Evolutionary conservation across 176 grass and related monocot species (phyloP).

Genomic region (Oryza punctata): DNA sequence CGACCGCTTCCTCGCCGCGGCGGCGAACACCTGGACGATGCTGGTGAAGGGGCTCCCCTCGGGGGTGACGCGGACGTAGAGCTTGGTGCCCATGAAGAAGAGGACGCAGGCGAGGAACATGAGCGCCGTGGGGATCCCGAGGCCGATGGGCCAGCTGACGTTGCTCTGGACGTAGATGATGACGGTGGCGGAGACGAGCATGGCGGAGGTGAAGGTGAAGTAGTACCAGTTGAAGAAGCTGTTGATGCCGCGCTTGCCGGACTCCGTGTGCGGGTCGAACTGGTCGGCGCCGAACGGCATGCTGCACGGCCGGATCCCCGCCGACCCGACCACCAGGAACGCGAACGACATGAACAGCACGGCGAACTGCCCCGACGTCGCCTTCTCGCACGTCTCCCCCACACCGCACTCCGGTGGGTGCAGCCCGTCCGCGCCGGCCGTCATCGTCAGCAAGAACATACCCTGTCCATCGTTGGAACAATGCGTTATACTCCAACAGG

Average conservation of each 20-base stretch:
- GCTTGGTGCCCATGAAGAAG: constrained; percentile 80
- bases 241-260: constrained; percentile 92
- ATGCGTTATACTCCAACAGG: too few species aligned
- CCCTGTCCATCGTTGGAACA: constrained; percentile 36
- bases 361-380: constrained; percentile 54
- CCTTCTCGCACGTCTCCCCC: constrained; percentile 46
- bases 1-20: constrained; percentile 52
- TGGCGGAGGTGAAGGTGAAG: constrained; percentile 91
- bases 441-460: constrained; percentile 85
- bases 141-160: constrained; percentile 83
- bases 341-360: constrained; percentile 69
- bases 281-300: constrained; percentile 94
- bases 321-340: constrained; percentile 72
- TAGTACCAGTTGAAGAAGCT: constrained; percentile 99
- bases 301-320: constrained; percentile 86
- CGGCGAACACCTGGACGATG: constrained; percentile 65
- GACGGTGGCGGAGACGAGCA: constrained; percentile 82
- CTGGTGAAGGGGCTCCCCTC: constrained; percentile 90
- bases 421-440: constrained; percentile 54
- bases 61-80: constrained; percentile 70
- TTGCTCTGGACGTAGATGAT: constrained; percentile 99
- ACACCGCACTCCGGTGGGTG: constrained; percentile 63
- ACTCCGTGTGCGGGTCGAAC: constrained; percentile 79
- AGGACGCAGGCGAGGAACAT: constrained; percentile 81
- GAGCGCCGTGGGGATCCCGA: constrained; percentile 71